Evolutionary conservation across 2,329 filamentous ascomycete species (phyloP), one percentile per base, ranked within the genome.

Genomic region (Cercospora sesami): DNA sequence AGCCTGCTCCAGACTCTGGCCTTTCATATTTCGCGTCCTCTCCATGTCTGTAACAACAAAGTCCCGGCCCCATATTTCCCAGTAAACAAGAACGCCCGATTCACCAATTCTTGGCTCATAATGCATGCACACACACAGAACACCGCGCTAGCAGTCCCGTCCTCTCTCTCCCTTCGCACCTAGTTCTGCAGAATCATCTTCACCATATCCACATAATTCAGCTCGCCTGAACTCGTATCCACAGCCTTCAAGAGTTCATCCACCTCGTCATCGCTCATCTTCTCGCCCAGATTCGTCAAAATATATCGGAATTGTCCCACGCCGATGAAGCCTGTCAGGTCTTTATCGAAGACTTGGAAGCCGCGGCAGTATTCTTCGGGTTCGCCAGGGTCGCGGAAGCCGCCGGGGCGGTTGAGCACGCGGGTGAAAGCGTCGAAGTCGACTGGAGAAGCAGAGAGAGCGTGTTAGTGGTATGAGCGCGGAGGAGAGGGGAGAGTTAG

Each of bases 331-430:
- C 95, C 95, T 69, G 93, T 97, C 89, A 97, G 91, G 80, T 99
- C 95, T 84, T 99, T 99, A 83, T 99, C 95, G 77, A 99, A 99
- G 64, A 99, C 95, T 82, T 99, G 95, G 86, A 99, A 99, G 65
- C 95, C 95, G 71, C 94, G 92, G 82, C 94, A 97, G 84, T 99
- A 99, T 81, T 98, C 94, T 79, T 98, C 94, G 48, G 95, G 94
- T 83, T 97, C 94, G 79, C 95, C 95, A 2, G 95, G 94, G 77
- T 98, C 95, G 80, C 95, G 93, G 91, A 99, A 99, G 76, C 95
- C 95, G 79, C 94, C 94, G 39, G 95, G 95, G 72, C 95, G 91
- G 87, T 98, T 98, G 72, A 99, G 92, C 76, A 98, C 90, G 82
- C 95, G 95, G 81, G 91, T 89, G 86, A 99, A 99, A 73, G 93